Base-by-base conservation (phyloP, 768 basidiomycete species). In the Termitomyces sp. region DNA sequence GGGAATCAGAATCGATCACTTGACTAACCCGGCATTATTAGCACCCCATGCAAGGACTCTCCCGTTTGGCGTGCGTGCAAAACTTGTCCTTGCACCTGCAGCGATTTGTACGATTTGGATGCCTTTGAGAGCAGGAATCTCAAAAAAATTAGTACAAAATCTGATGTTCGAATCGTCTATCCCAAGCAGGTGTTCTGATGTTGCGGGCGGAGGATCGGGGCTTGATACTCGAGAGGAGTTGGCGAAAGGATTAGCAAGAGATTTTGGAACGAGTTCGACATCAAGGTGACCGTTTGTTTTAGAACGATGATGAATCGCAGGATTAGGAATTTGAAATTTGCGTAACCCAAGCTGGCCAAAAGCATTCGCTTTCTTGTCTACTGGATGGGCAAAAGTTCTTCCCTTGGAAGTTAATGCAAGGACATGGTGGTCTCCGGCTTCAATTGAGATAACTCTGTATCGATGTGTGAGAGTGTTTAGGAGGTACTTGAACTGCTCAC, bases 41-140 rank as follows among this genome's bases (percentile, higher is more conserved):
- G 91, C 91, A 47, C 95, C 95, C 85, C 91, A 96, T 0, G 86
- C 92, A 20, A 98, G 80, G 11, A 95, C 89, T 55, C 85, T 77
- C 2, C 93, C 95, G 2, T 76, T 72, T 3, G 63, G 58, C 0
- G 92, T 93, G 27, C 85, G 76, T 11, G 80, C 87, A 66, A 91
- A 93, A 65, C 89, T 93, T 49, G 81, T 86, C 56, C 85, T 79
- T 41, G 78, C 76, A 2, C 92, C 92, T 27, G 93, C 83, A 31
- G 86, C 85, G 46, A 93, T 76, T 70, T 92, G 87, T 20, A 78
- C 81, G 46, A 91, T 76, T 24, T 81, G 69, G 6, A 93, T 71
- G 1, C 82, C 88, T 50, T 73, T 77, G 27, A 97, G 73, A 3
- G 86, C 79, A 1, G 91, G 91, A 31, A 97, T 81, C 69, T 94